Conservation (phyloP, 768 basidiomycete species). For the Rhizopogon salebrosus region DNA sequence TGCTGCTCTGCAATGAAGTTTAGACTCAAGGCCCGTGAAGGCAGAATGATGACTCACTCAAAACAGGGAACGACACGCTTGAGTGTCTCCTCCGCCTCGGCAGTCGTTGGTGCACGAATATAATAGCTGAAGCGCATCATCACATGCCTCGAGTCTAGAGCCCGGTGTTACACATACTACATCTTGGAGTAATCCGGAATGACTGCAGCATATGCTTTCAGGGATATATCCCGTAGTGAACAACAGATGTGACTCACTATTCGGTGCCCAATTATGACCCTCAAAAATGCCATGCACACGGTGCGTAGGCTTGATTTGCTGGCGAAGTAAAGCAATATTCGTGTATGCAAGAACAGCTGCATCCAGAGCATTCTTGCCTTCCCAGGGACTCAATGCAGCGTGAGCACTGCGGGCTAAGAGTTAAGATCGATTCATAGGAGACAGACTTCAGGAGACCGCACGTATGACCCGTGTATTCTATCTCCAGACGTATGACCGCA, state of each 20-base stretch:
- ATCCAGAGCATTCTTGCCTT: slow-evolving; percentile 78
- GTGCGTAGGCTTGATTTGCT: slow-evolving; percentile 73
- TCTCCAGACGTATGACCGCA: slow-evolving; percentile 52
- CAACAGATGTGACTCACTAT: slow-evolving; percentile 40
- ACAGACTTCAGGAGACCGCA: slow-evolving; percentile 22
- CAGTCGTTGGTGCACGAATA: slow-evolving; percentile 65
- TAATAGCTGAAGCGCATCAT: slow-evolving; percentile 44
- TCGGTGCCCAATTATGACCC: slow-evolving; percentile 71
- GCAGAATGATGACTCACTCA: slow-evolving; percentile 38
- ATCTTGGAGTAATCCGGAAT: slow-evolving; percentile 80
- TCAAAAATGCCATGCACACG: slow-evolving; percentile 78
- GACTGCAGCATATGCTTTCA: slow-evolving; percentile 37
- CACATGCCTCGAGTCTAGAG: background rate
- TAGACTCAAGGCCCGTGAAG: background rate
- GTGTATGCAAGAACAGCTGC: slow-evolving; percentile 85
- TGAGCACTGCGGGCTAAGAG: slow-evolving; percentile 50
- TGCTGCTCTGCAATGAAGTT: slow-evolving; percentile 44
- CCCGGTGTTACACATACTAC: slow-evolving; percentile 35
- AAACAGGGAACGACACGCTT: slow-evolving; percentile 69
- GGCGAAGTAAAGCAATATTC: slow-evolving; percentile 73
- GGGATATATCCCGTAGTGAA: background rate
- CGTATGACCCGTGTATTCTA: slow-evolving; percentile 75
- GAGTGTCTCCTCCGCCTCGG: slow-evolving; percentile 51
- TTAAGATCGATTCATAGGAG: background rate
- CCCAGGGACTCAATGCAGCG: slow-evolving; percentile 78